These are phyloP conservation scores for Flaveria floridana DNA, from an alignment of 140 eudicot genomes.

Conservation along the genomic window DNA sequence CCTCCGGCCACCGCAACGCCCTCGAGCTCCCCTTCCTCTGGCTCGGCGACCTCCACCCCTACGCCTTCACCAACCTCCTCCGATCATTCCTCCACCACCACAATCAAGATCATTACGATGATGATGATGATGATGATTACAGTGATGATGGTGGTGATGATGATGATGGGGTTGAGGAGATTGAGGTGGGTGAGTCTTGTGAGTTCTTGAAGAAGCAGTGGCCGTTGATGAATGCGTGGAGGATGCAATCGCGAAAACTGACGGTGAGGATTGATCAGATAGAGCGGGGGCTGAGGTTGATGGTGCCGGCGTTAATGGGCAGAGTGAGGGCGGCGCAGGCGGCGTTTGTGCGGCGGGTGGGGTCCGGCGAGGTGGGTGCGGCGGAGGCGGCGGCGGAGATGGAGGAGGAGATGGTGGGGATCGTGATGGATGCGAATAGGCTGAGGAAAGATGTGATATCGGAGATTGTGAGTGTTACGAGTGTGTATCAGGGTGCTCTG, in stretches of 20 bases:
- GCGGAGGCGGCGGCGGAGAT: conserved; percentile 49
- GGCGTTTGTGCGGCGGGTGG: conserved; percentile 41
- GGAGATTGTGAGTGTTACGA: conserved; percentile 62
- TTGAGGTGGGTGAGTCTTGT: conserved; percentile 36
- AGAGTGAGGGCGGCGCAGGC: conserved; percentile 60
- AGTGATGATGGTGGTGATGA: background rate
- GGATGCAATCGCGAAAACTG: conserved; percentile 40
- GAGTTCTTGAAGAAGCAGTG: conserved; percentile 47
- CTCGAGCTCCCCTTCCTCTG: conserved; percentile 77
- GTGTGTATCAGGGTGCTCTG: conserved; percentile 72
- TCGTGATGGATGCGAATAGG: conserved; percentile 83
- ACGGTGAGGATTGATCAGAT: conserved; percentile 57
- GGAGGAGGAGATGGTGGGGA: conserved; percentile 74
- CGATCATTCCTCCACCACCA: conserved; percentile 48
- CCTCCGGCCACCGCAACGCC: conserved; percentile 62
- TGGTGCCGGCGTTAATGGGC: conserved; percentile 73
- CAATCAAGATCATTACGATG: background rate
- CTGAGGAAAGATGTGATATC: conserved; percentile 66
- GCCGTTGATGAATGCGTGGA: conserved; percentile 61
- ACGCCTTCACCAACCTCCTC: conserved; percentile 73
- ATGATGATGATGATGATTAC: conserved; percentile 14
- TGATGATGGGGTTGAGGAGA: conserved; percentile 21
- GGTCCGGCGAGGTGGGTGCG: conserved; percentile 38
- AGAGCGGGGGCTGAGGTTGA: conserved; percentile 80
- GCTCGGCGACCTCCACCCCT: conserved; percentile 92